Conservation (phyloP, 2,329 filamentous ascomycete genomes). For the Aspergillus sojae region DNA sequence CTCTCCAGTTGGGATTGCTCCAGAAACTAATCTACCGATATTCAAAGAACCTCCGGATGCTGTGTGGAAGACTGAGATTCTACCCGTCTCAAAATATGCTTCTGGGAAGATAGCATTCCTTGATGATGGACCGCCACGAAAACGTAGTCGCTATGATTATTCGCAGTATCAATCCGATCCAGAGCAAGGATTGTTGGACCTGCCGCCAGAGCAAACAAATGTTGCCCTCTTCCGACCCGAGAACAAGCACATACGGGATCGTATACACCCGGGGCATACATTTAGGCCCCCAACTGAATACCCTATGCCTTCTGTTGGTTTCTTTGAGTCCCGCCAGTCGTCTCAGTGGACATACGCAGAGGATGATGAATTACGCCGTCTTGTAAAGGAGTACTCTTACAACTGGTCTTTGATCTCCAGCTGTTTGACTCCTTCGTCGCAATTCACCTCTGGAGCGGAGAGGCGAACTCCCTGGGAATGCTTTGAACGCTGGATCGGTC, state of each 20-base stretch:
- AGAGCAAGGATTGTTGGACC: constrained; percentile 52
- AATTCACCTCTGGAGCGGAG: constrained; percentile 83
- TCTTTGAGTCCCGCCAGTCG: constrained; percentile 83
- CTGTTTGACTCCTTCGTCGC: constrained; percentile 72
- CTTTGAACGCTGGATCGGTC: constrained; percentile 92
- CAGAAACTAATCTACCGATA: constrained; percentile 59
- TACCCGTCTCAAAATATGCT: constrained; percentile 85
- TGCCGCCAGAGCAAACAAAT: constrained; percentile 70
- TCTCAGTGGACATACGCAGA: constrained; percentile 92
- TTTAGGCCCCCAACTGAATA: constrained; percentile 92
- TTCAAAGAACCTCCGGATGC: constrained; percentile 69
- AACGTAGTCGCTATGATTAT: constrained; percentile 82
- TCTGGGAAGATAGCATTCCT: constrained; percentile 76
- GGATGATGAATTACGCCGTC: constrained; percentile 81
- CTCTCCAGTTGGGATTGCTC: constrained; percentile 60
- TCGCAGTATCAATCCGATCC: constrained; percentile 70
- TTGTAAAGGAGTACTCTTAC: constrained; percentile 92
- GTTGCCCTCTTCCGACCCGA: constrained; percentile 89
- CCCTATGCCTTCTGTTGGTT: constrained; percentile 83
- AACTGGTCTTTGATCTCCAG: constrained; percentile 96
- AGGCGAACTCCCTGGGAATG: constrained; percentile 96
- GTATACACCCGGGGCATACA: constrained; percentile 86
- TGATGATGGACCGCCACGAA: constrained; percentile 66
- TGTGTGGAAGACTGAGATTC: constrained; percentile 72
- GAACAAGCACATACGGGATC: constrained; percentile 85